Percentiles rank a stretch among this genome's conserved stretches.
Evolutionary conservation across 768 basidiomycete species (phyloP).

Genomic region (Hydnum rufescens): DNA sequence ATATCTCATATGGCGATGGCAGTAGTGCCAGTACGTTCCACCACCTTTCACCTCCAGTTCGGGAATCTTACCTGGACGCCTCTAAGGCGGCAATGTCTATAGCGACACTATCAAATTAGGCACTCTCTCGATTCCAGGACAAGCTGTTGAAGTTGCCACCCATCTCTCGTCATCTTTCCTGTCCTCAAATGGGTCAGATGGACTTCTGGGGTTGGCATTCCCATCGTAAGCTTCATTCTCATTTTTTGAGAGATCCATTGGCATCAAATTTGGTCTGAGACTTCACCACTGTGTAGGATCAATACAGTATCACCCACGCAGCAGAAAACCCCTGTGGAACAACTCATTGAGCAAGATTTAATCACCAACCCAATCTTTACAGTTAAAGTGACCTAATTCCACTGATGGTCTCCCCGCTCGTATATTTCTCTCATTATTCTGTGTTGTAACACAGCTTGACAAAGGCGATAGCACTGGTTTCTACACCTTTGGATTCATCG

Average conservation of each 20-base stretch:
- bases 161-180: neutral
- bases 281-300: neutral
- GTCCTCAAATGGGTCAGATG: neutral
- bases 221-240: constrained; percentile 6
- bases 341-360: neutral
- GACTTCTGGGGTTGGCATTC: neutral
- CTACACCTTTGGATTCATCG: constrained; percentile 24
- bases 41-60: neutral
- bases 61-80: neutral
- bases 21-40: constrained; percentile 4
- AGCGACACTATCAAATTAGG: neutral
- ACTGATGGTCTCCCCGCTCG: neutral
- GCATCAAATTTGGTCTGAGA: constrained; percentile 20
- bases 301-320: neutral
- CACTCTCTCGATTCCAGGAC: neutral
- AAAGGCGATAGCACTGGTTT: constrained; percentile 21
- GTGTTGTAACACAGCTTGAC: constrained; percentile 16
- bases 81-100: neutral
- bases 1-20: constrained; percentile 10
- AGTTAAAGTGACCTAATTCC: neutral
- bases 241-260: constrained; percentile 7
- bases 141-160: neutral
- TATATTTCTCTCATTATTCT: constrained; percentile 10
- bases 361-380: neutral
- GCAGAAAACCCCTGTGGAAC: neutral